Percentiles rank a stretch among this genome's conserved stretches.
These are phyloP conservation scores for Lachancea mirantina DNA, from an alignment of 805 yeast species.

Conservation along the genomic window DNA sequence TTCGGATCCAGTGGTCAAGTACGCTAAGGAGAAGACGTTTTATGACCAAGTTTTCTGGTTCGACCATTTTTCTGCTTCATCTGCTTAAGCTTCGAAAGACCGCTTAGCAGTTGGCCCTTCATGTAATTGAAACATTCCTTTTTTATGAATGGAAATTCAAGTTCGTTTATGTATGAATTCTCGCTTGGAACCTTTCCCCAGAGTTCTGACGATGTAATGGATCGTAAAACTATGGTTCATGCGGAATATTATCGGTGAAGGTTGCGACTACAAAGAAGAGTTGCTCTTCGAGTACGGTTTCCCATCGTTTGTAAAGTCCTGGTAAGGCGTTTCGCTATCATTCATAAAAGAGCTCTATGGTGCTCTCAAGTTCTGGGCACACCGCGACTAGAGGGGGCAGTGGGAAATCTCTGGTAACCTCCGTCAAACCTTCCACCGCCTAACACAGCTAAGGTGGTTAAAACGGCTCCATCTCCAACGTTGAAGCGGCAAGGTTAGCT, in stretches of 20 bases:
- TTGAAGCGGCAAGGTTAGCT: slow-evolving; percentile 22
- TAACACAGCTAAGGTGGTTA: slow-evolving; percentile 26
- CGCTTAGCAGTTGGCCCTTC: too few relatives aligned
- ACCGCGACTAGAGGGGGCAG: slow-evolving; percentile 10
- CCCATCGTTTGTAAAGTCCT: slow-evolving; percentile 7
- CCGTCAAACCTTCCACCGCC: slow-evolving; percentile 13
- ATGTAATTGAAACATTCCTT: too few relatives aligned
- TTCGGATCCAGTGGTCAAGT: slow-evolving; percentile 41
- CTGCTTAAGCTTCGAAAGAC: too few relatives aligned
- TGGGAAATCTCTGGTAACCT: slow-evolving; percentile 14
- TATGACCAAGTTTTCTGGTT: slow-evolving; percentile 33
- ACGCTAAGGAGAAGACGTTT: slow-evolving; percentile 63
- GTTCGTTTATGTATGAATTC: too few relatives aligned
- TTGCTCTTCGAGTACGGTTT: slow-evolving; percentile 10
- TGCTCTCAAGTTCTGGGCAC: slow-evolving; percentile 18
- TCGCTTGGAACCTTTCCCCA: too few relatives aligned
- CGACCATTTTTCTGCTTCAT: slow-evolving; percentile 11
- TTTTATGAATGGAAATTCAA: too few relatives aligned
- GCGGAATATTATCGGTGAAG: too few relatives aligned
- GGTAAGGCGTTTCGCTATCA: slow-evolving; percentile 13
- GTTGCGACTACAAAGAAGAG: too few relatives aligned
- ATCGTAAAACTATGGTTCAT: too few relatives aligned
- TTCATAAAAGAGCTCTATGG: slow-evolving; percentile 30
- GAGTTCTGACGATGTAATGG: too few relatives aligned
- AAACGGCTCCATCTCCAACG: slow-evolving; percentile 24